Evolutionary conservation across 208 protist genomes (phyloP), one percentile per base, ranked within the genome.

Genomic region (Spongospora subterranea): DNA sequence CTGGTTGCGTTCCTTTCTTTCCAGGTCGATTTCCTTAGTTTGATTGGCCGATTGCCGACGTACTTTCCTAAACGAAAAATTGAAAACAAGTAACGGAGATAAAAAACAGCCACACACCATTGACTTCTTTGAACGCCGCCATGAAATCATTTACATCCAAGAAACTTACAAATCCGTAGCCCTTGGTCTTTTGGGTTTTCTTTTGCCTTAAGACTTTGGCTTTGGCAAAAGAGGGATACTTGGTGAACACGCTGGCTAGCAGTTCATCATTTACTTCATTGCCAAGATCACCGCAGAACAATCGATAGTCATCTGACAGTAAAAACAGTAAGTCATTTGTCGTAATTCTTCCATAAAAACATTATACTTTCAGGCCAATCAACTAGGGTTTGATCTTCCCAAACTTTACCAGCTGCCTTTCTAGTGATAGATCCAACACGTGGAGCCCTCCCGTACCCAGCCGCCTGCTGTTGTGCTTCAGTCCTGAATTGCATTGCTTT

Each of bases 131-230:
- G 45, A 95, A 90, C 41, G 94, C 94, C 32, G 77, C 54, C 0
- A 96, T 35, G 50, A 43, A 94, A 60, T 96, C 94, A 17, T 96
- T 77, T 11, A 77, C 13, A 54, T 94, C 93, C 64, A 66, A 29
- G 46, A 95, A 96, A 45, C 93, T 95, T 0, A 95, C 93, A 93
- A 95, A 95, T 35, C 94, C 94, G 93, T 95, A 95, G n/a, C 94
- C 94, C 53, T 95, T 95, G 11, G 92, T 89, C 66, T 96, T 96
- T 41, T 45, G 17, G 53, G 94, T 95, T 53, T 45, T 41, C 64
- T 93, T 94, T 46, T 95, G 45, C 13, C 89, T 32, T 6, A 96
- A 54, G 20, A 95, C 94, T 60, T 94, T 96, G 0, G 94, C 94
- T 64, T 95, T 96, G 0, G 77, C 24, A 88, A 96, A 95, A 0